Evolutionary conservation across 2,329 filamentous ascomycete species (phyloP).

Genomic region (Pseudogymnoascus verrucosus): DNA sequence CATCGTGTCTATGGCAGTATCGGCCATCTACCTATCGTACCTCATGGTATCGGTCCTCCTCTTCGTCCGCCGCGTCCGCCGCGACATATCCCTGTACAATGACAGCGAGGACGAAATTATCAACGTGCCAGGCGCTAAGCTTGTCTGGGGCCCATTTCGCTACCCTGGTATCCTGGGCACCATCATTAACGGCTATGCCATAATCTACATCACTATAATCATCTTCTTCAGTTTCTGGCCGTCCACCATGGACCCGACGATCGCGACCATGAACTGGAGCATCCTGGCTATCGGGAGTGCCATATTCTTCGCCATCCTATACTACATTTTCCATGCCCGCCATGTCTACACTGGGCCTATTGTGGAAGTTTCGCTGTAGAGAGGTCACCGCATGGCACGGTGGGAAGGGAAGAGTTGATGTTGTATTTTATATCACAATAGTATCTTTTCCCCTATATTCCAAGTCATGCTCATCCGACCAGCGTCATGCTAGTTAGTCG

Average conservation of each 20-base stretch:
- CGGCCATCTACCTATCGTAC: not conserved
- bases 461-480: no score
- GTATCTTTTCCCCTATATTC: no score
- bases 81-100: not conserved
- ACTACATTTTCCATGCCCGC: not conserved
- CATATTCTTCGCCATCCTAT: not conserved
- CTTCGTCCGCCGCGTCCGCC: not conserved
- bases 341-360: not conserved
- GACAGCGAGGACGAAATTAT: not conserved
- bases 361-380: not conserved
- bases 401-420: no score
- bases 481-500: no score
- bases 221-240: not conserved
- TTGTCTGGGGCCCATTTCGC: not conserved
- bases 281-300: not conserved
- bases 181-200: not conserved
- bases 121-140: not conserved
- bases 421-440: no score
- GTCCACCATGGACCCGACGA: not conserved
- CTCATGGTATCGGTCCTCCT: not conserved
- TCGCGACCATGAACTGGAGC: not conserved
- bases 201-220: not conserved
- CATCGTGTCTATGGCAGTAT: not conserved
- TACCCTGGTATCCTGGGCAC: not conserved
- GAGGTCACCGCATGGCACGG: no score